Conservation (phyloP, 495 filamentous ascomycete genomes). For the Parachaetomium inaequale region DNA sequence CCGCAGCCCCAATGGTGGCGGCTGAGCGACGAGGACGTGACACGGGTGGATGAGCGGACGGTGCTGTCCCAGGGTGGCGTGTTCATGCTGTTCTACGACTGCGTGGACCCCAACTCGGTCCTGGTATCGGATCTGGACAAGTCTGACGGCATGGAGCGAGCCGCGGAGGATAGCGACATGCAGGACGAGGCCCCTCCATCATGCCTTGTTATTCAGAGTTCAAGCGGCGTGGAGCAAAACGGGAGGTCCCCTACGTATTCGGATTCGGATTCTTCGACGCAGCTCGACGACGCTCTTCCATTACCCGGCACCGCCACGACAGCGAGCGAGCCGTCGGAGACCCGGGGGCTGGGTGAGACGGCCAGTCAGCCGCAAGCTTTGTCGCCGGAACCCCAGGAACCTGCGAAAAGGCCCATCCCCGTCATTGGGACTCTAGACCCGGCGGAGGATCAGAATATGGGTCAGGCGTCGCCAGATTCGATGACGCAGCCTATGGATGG, state of each 20-base stretch:
- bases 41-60: slow-evolving; percentile 63
- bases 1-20: slow-evolving; percentile 62
- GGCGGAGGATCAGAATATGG: neutral
- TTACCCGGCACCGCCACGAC: neutral
- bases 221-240: neutral
- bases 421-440: neutral
- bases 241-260: too few relatives aligned
- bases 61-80: slow-evolving; percentile 78
- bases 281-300: neutral
- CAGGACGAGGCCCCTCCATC: neutral
- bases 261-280: neutral
- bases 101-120: slow-evolving; percentile 42
- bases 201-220: neutral
- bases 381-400: neutral
- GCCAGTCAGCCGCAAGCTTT: neutral
- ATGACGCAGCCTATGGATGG: neutral
- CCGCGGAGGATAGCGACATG: neutral
- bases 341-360: neutral
- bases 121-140: slow-evolving; percentile 11
- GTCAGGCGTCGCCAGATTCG: neutral
- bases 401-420: neutral
- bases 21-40: slow-evolving; percentile 81
- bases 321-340: too few relatives aligned
- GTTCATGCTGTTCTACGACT: slow-evolving; percentile 97
- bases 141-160: neutral